Base-by-base conservation (phyloP, 352 stramenopile species). In the Hyaloperonospora arabidopsidis region DNA sequence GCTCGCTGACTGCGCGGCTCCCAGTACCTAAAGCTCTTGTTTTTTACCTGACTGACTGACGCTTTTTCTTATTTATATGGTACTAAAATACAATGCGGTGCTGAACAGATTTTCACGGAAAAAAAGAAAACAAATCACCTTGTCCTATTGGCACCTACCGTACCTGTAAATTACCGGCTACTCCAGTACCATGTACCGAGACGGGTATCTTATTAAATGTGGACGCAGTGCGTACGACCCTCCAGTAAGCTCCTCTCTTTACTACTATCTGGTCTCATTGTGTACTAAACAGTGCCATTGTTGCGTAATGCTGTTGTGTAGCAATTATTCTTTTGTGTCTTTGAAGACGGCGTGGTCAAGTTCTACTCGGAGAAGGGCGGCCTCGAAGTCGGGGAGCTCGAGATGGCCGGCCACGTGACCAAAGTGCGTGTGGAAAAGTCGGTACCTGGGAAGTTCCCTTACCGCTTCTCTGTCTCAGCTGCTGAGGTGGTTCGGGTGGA, bases 381-480 rank as follows among this genome's bases (percentile, higher is more conserved):
- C 12, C 70, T 76, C 57, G 63, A 85, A 36, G 61, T 87, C 29
- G 70, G 73, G 23, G 68, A 85, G 49, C 48, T 91, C 23, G 73
- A 75, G 41, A 68, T 91, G 52, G 78, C 80, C 0, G 80, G 80
- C 15, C 74, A 75, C 48, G 76, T 88, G 51, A 89, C 76, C 25
- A 89, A 89, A 45, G 78, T 91, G 49, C 76, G 78, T 32, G 80
- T 88, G 15, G 80, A 91, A 63, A 87, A 81, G 52, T 44, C 65
- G 5, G 45, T 58, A n/a, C 59, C 76, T 0, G 71, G 74, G 17
- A 87, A 89, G 60, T 70, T 89, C 43, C 80, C 78, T n/a, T 63
- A 87, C 61, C 80, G 80, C 48, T 91, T 91, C 58, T 79, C 62
- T 2, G 72, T 91, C 8, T 84, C 80, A 0, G 68, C 76, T 0